Conservation (phyloP, 176 grass and related monocot species). For the Aegilops bicornis region DNA sequence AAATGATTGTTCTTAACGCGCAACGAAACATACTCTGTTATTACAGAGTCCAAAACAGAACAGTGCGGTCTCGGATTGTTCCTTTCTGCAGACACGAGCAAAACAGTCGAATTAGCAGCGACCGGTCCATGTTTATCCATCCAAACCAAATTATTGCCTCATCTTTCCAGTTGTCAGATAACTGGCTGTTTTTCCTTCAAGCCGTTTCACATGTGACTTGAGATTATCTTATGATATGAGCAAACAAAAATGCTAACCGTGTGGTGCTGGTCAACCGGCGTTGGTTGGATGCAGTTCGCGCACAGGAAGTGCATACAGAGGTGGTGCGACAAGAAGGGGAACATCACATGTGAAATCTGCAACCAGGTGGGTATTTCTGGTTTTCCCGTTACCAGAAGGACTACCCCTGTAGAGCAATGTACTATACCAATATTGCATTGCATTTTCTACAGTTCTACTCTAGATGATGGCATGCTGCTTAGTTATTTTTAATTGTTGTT, state of each 20-base stretch:
- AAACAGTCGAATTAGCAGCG: not conserved
- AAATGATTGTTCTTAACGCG: not conserved
- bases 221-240: not conserved
- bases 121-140: slow-evolving; percentile 5
- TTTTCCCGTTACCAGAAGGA: not conserved
- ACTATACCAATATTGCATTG: not conserved
- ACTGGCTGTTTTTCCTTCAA: not conserved
- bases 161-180: not conserved
- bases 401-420: not conserved
- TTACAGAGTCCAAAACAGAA: not conserved
- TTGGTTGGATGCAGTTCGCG: slow-evolving; percentile 67
- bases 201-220: not conserved
- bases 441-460: not conserved
- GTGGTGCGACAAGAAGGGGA: slow-evolving; percentile 98
- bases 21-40: not conserved
- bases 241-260: slow-evolving; percentile 14
- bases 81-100: not conserved
- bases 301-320: slow-evolving; percentile 98
- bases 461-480: not conserved
- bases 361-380: slow-evolving; percentile 67
- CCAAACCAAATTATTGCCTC: not conserved
- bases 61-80: not conserved
- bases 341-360: slow-evolving; percentile 99
- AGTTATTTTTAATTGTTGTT: not conserved
- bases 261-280: not conserved